Evolutionary conservation across 129 eudicot species (phyloP), one percentile per base, ranked within the genome.

Genomic region (Dittrichia graveolens): DNA sequence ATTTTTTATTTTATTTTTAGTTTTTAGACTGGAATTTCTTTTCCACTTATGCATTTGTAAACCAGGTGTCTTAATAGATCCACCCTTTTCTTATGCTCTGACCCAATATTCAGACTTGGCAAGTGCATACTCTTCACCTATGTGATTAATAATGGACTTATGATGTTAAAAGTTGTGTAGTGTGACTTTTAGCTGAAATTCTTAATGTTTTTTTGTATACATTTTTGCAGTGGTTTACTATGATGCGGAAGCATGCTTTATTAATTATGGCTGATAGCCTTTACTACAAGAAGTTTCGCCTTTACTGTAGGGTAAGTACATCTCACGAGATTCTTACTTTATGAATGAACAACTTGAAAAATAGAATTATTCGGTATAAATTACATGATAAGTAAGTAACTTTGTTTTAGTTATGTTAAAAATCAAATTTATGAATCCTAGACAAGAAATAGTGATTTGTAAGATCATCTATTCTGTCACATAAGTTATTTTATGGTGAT

Each of bases 181-280:
- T 10, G 13, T 43, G n/a, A 62, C 8, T 59, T 8, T 4, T 64
- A 64, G 42, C 8, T 64, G 8, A 63, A 54, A 45, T 12, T 31
- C 49, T 41, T 50, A 40, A 6, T 71, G 6, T 62, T 15, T 40
- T 38, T 56, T 24, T 46, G 61, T 76, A 57, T 68, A 54, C 61
- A 62, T 77, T 35, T 83, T 35, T 83, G 74, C 89, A 89, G 96
- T 89, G 96, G 96, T 89, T 89, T 84, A 86, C 96, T 39, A 79
- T 89, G 92, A 86, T 82, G 63, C 83, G 96, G 60, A 85, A 85
- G 61, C 96, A 89, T 80, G 96, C 96, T 14, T 24, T 89, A 50
- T 12, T 86, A 46, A 81, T 86, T 69, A 86, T 80, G 87, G 96
- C 96, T 7, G 96, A 89, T 65, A 74, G 78, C 79, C 89, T 89